These are phyloP conservation scores for Bipolaris bicolor DNA, from an alignment of 2,329 filamentous ascomycete genomes.

Conservation along the genomic window DNA sequence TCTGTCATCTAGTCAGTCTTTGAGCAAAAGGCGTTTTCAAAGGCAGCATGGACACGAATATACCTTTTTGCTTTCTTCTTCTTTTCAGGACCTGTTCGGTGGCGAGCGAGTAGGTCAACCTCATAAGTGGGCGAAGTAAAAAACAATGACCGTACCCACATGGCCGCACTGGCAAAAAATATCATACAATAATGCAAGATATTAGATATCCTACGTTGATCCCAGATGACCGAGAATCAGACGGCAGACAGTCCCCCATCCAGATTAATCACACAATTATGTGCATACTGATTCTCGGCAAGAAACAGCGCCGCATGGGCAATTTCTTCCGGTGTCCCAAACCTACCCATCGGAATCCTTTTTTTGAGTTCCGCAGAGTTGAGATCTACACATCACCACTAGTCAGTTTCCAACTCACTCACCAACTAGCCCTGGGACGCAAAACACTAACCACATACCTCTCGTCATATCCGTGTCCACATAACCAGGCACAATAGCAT, in stretches of 20 bases:
- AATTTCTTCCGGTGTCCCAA: slow-evolving; percentile 73
- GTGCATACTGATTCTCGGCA: slow-evolving; percentile 78
- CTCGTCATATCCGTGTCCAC: slow-evolving; percentile 81
- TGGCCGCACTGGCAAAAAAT: slow-evolving; percentile 4
- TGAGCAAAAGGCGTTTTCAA: slow-evolving; percentile 17
- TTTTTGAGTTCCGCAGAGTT: slow-evolving; percentile 44
- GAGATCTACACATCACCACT: slow-evolving; percentile 48
- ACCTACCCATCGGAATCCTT: slow-evolving; percentile 68
- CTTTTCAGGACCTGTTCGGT: slow-evolving; percentile 6
- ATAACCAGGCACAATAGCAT: slow-evolving; percentile 83
- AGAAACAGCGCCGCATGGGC: slow-evolving; percentile 84
- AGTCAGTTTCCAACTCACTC: not conserved
- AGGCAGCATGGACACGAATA: slow-evolving; percentile 14
- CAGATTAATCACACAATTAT: slow-evolving; percentile 84
- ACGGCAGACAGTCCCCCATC: slow-evolving; percentile 80
- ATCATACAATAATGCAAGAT: not conserved
- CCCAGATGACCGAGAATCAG: slow-evolving; percentile 14
- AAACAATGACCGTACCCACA: slow-evolving; percentile 4
- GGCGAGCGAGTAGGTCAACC: not conserved
- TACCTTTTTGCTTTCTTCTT: slow-evolving; percentile 14
- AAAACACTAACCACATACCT: slow-evolving; percentile 53
- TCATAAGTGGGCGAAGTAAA: not conserved
- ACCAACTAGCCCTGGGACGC: not conserved
- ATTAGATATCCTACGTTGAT: not conserved
- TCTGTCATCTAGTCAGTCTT: slow-evolving; percentile 12